Base-by-base conservation (phyloP, 2,329 filamentous ascomycete species). In the Talaromyces sp. region DNA sequence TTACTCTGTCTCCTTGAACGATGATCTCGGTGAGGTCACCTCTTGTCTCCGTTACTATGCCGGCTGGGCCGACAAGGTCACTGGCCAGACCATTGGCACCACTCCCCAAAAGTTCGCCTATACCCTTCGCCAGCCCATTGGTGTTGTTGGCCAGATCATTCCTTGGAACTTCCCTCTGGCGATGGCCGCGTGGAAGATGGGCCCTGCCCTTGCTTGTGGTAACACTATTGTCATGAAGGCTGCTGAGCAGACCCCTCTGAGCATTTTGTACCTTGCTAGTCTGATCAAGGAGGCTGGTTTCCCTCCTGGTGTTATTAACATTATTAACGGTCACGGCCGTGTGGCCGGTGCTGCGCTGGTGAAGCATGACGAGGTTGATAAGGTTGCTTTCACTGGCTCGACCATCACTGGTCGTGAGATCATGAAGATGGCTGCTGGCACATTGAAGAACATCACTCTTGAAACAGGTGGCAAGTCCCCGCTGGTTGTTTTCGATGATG, bases 61-160 rank as follows among this genome's bases (percentile, higher is more conserved):
- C 68, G 91, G 91, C 57, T 96, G 88, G 86, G 89, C 91, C 66
- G 91, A 96, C 81, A 96, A 96, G 86, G 87, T 94, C 62, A 82
- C 86, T 75, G 91, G 91, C 75, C 91, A 92, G 81, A 90, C 91
- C 51, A 86, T 94, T 40, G 55, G 60, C 53, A 70, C 69, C 51
- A 66, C 63, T 2, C 63, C 63, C 14, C 86, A 89, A 61, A 90
- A 87, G 74, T 91, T 95, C 78, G 87, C 90, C 79, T 95, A 94
- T 79, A 91, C 89, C 60, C 80, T 83, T 67, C 84, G 85, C 62
- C 90, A 96, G 81, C 89, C 91, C 9, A 78, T 86, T 60, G 88
- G 88, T 73, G 88, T 91, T 54, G 91, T 90, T 73, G 91, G 87
- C 68, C 90, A 94, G 74, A 92, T 93, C 69, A 93, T 94, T 66